Base-by-base conservation (phyloP, 2,329 filamentous ascomycete genomes). In the Fusarium sp. region DNA sequence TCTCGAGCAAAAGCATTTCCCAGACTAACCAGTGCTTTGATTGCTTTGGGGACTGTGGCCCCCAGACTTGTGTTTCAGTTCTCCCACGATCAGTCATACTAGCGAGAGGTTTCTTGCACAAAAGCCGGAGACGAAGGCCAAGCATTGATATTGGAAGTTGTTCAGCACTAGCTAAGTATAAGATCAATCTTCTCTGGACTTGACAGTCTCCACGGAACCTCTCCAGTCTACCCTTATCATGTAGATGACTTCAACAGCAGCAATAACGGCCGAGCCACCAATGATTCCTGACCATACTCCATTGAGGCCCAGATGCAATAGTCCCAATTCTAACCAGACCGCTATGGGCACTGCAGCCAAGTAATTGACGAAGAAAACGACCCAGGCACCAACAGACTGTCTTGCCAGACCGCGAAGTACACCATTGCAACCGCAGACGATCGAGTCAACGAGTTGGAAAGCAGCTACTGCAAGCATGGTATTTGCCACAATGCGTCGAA, bases 251-350 rank as follows among this genome's bases (percentile, higher is more conserved):
- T 68, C 60, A 10, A 49, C 40, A 2, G 32, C 6, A 2, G 65
- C 65, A 22, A 68, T 68, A 1, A 46, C 17, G 1, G 10, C 39
- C 14, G 37, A 52, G 1, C 65, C 60, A 13, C 54, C 47, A 9
- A 68, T 68, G 17, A 69, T 30, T 22, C 67, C 67, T 10, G 52
- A 51, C 67, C 67, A 69, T 13, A 69, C 57, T 7, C 67, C 67
- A 2, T 63, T 62, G 8, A 69, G 2, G 0, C 62, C 67, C 6
- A 60, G 26, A 2, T 51, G 8, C 4, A 26, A 37, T 13, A 62
- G 46, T 1, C 67, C 67, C 5, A 70, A 4, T 2, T 67, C 67
- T 1, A 70, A 1, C 62, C 62, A 70, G 3, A 70, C 15, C 0
- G 67, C 67, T 1, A 70, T 24, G 1, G 67, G 67, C 14, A 70